Conservation (phyloP, 2,329 filamentous ascomycete genomes). For the Rhexocercosporidium sp. region DNA sequence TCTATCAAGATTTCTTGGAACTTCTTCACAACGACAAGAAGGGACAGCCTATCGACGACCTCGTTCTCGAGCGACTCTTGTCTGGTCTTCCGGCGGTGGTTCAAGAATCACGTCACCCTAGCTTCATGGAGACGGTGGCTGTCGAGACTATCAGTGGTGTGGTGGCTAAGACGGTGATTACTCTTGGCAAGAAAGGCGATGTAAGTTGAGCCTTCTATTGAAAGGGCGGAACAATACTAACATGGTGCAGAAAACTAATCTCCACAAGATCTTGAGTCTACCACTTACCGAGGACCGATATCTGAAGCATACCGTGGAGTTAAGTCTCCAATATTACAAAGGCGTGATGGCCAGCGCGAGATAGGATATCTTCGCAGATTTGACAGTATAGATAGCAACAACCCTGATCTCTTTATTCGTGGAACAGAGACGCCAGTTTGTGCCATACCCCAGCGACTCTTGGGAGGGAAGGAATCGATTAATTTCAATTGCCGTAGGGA, state of each 20-base stretch:
- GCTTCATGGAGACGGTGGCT: constrained; percentile 69
- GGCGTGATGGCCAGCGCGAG: constrained; percentile 37
- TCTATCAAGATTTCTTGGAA: constrained; percentile 71
- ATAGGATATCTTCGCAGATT: constrained; percentile 13
- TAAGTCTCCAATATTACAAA: constrained; percentile 70
- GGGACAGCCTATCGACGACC: constrained; percentile 47
- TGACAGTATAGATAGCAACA: not conserved
- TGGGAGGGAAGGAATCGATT: not conserved
- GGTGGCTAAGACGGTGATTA: constrained; percentile 69
- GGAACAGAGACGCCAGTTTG: not conserved
- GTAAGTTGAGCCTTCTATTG: constrained; percentile 49
- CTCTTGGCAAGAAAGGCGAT: constrained; percentile 58
- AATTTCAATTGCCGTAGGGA: not conserved
- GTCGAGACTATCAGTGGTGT: constrained; percentile 81
- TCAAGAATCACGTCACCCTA: constrained; percentile 39
- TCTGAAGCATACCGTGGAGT: constrained; percentile 70
- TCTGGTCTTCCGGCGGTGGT: constrained; percentile 59
- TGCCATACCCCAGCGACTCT: constrained; percentile 6
- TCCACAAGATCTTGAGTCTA: constrained; percentile 59
- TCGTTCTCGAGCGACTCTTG: constrained; percentile 61
- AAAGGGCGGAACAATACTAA: constrained; percentile 20
- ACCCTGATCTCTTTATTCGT: not conserved
- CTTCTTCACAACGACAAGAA: constrained; percentile 53
- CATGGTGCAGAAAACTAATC: constrained; percentile 46
- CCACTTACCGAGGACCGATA: constrained; percentile 76